Base-by-base conservation (phyloP, 2,329 filamentous ascomycete genomes). In the Didymellaceae sp. region DNA sequence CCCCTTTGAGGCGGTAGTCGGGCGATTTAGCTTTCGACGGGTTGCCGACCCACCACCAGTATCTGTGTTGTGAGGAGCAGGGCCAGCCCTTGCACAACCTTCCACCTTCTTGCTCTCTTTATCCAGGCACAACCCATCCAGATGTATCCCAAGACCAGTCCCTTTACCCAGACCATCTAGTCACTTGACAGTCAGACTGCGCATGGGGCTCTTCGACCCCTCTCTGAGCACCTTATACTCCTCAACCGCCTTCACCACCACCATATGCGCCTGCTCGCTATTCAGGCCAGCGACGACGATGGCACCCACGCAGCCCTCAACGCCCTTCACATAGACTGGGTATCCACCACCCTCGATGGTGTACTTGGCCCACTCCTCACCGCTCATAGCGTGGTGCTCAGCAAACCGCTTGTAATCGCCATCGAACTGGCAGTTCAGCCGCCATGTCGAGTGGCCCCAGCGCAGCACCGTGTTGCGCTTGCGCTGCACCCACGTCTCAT, bases 301-400 rank as follows among this genome's bases (percentile, higher is more conserved):
- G 1, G 90, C 86, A 0, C 83, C 89, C 7, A 91, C 85, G 3
- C 91, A 75, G 0, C 89, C 89, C 74, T 92, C 89, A 1, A 92
- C 87, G 0, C 87, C 87, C 44, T 76, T 76, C 6, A 93, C 89
- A 6, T 84, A 79, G 24, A 93, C 81, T 0, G 90, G 90, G 56
- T 90, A 84, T 0, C 80, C 90, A 17, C 90, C 90, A 0, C 90
- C 90, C 71, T 92, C 88, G 55, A 91, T 88, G 1, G 89, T 89
- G 76, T 89, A 93, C 24, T 82, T 77, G 45, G 80, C 78, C 40
- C 80, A 62, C 38, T 81, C 67, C 5, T 82, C 80, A n/a, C 57
- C 60, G 10, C 63, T 62, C 64, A 92, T 75, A 25, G 80, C 85
- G 65, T 83, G 89, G 68, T 88, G 87, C 24, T 79, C 78, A 31